phyloP scores from a whole-genome alignment of 192 early-diverging fungal species.

The Endogone sp. region DNA sequence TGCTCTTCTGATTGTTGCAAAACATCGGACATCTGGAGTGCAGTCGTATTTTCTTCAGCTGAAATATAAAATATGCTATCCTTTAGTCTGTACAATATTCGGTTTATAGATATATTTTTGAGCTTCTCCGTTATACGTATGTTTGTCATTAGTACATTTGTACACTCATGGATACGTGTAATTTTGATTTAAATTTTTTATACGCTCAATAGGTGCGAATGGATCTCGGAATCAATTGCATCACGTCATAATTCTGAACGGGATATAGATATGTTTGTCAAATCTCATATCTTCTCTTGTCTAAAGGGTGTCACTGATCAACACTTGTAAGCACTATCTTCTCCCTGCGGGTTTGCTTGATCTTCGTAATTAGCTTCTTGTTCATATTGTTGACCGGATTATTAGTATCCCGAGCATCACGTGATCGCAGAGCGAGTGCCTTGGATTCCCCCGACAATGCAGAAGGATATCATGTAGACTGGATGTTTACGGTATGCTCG shows the following conservation, averaged over 20 bases:
- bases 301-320: slow-evolving; percentile 11
- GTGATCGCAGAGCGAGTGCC: no score
- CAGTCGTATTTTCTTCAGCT: no score
- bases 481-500: no score
- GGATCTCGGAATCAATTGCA: slow-evolving; percentile 7
- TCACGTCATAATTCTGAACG: slow-evolving; percentile 13
- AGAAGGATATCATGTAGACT: no score
- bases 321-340: slow-evolving; percentile 10
- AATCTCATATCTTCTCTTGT: slow-evolving; percentile 6
- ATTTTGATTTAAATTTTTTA: slow-evolving; percentile 1
- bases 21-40: no score
- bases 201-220: slow-evolving; percentile 10
- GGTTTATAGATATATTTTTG: slow-evolving; percentile 10
- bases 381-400: slow-evolving; percentile 13
- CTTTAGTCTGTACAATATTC: no score
- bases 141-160: not conserved
- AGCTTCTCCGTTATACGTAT: slow-evolving; percentile 10
- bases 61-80: no score
- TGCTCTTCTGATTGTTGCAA: no score
- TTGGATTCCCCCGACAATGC: no score
- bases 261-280: slow-evolving; percentile 14
- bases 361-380: slow-evolving; percentile 6
- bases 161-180: slow-evolving; percentile 2
- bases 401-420: no score
- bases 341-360: slow-evolving; percentile 2